Conservation (phyloP, 768 basidiomycete genomes). For the Tylopilus rubrobrunneus region DNA sequence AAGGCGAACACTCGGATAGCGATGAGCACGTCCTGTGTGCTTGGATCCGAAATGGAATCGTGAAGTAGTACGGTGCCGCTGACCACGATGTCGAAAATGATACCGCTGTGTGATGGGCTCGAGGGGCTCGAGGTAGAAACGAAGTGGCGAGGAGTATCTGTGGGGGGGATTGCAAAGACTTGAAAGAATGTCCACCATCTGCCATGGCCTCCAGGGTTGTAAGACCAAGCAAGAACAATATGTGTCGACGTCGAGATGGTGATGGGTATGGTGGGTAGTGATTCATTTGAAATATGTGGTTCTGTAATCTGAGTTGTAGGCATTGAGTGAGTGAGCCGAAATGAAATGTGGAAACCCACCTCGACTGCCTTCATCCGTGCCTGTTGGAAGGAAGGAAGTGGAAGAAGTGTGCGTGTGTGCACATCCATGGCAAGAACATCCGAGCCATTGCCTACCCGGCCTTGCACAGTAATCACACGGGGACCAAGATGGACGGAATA, state of each 20-base stretch:
- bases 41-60: constrained; percentile 6
- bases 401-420: constrained; percentile 5
- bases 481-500: too few relatives aligned
- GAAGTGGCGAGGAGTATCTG: not conserved
- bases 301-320: not conserved
- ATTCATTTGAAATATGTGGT: too few relatives aligned
- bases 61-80: constrained; percentile 4
- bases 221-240: constrained; percentile 10
- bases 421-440: constrained; percentile 14
- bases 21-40: constrained; percentile 11
- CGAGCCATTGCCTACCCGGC: too few relatives aligned
- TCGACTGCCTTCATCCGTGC: not conserved
- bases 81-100: constrained; percentile 1
- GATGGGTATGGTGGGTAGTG: too few relatives aligned
- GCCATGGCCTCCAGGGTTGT: not conserved
- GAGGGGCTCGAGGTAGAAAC: not conserved
- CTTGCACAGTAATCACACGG: constrained; percentile 2
- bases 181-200: constrained; percentile 9
- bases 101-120: constrained; percentile 7
- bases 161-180: constrained; percentile 12
- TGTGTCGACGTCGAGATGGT: constrained; percentile 21
- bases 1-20: not conserved
- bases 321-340: not conserved
- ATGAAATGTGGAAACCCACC: not conserved
- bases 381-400: not conserved